A percentile compares a stretch with the other conserved stretches of the same genome.
Conservation (phyloP, 75 land plant genomes). For the Pseudotsuga menziesii region DNA sequence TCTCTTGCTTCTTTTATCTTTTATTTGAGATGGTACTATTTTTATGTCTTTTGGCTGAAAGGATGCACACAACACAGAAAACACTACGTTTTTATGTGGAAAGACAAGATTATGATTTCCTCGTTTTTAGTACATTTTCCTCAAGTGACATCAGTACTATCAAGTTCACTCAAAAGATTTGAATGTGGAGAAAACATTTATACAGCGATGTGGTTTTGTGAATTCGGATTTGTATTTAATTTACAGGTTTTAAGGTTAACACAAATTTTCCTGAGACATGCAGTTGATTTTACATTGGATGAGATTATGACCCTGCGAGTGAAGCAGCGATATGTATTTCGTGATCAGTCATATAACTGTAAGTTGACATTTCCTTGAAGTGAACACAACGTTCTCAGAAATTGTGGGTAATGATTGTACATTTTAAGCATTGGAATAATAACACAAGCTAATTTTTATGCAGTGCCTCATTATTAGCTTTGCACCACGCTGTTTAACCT, state of each 20-base stretch:
- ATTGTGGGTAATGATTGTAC: background rate
- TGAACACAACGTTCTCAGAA: background rate
- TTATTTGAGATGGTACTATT: background rate
- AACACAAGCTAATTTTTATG: background rate
- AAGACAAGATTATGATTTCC: background rate
- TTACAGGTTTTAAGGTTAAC: background rate
- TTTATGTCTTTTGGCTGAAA: background rate
- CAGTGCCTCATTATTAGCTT: background rate
- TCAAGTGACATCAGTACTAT: background rate
- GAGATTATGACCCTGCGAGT: conserved; percentile 63
- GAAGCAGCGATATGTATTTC: conserved; percentile 62
- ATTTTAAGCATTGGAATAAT: background rate
- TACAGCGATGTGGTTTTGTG: background rate
- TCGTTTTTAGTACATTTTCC: background rate
- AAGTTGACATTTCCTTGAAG: conserved; percentile 11
- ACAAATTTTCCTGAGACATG: conserved; percentile 1
- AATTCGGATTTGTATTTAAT: background rate
- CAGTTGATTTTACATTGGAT: conserved; percentile 90
- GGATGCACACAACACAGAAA: background rate
- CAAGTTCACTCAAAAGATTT: background rate
- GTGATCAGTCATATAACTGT: conserved; percentile 89
- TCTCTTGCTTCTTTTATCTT: background rate
- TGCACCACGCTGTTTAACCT: background rate
- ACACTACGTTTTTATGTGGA: too few relatives aligned
- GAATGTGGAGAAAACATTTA: background rate